These are phyloP conservation scores for Saccharomycopsis oosterbeekiorum DNA, from an alignment of 805 yeast species.

Conservation along the genomic window DNA sequence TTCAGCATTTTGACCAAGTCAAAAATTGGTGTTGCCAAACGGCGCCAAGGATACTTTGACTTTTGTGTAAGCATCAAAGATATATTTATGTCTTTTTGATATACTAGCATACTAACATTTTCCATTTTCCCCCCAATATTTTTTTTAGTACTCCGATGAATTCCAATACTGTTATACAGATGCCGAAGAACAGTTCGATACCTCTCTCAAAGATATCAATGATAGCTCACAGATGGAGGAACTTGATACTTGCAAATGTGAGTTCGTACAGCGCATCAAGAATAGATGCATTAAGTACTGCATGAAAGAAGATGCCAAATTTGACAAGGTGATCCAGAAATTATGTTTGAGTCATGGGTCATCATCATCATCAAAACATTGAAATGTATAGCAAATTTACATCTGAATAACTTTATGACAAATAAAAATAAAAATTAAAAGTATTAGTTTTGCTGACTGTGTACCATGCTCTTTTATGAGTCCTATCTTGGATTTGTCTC, in stretches of 20 bases:
- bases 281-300: background rate
- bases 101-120: background rate
- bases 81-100: background rate
- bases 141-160: conserved; percentile 1
- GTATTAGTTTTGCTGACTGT: too few relatives aligned
- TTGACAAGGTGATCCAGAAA: background rate
- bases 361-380: background rate
- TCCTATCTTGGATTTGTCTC: too few relatives aligned
- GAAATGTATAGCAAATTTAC: background rate
- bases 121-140: background rate
- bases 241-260: conserved; percentile 5
- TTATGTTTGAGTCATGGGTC: background rate
- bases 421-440: too few relatives aligned
- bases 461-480: too few relatives aligned
- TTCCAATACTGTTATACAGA: conserved; percentile 10
- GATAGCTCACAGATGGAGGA: background rate
- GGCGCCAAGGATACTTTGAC: conserved; percentile 1
- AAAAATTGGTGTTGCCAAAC: background rate
- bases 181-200: background rate
- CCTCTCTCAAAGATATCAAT: background rate
- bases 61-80: conserved; percentile 2
- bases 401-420: too few relatives aligned
- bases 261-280: background rate
- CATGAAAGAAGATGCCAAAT: background rate
- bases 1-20: background rate